Evolutionary conservation across 768 basidiomycete species (phyloP), one percentile per base, ranked within the genome.

Genomic region (Rhizopogon vesiculosus): DNA sequence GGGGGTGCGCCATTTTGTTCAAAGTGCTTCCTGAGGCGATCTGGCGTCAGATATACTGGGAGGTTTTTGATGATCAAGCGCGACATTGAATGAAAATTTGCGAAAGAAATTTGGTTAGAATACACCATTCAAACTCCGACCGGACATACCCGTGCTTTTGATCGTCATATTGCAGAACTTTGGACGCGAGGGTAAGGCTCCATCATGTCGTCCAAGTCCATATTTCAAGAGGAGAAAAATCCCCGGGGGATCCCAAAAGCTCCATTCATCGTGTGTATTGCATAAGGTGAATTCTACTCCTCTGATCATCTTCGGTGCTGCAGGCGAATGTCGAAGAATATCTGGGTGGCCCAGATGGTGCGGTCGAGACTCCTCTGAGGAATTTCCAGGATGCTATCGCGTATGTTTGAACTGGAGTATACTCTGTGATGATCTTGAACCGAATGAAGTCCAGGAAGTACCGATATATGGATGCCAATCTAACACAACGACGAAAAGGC

Each of bases 221-320:
- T 66, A 67, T 74, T 68, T 58, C 63, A 62, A 41, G 70, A 64
- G 38, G 77, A 84, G 70, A 85, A 84, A 65, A 98, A 95, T 61
- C 87, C 93, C 0, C 78, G 96, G 51, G 96, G 96, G 5, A 98
- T 98, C 51, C 96, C 96, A 22, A 87, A 89, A 71, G 95, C 96
- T 3, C 91, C 92, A 0, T 99, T 99, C 66, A 87, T 98, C 52
- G 95, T 96, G 60, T 61, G 87, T 79, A n/a, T 53, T n/a, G 31
- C 3, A 5, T 7, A 43, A 5, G 7, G 16, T 31, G 29, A 38
- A 51, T 18, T 2, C 42, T 31, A 5, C 31, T 10, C 48, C 25
- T 48, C 58, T 51, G 35, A 35, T 40, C 58, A 38, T 18, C 6
- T n/a, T 33, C 3, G 18, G 45, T 18, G 42, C 52, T 43, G 3